Conservation (phyloP, 2,329 filamentous ascomycete species). For the Arthrobotrys sinensis region DNA sequence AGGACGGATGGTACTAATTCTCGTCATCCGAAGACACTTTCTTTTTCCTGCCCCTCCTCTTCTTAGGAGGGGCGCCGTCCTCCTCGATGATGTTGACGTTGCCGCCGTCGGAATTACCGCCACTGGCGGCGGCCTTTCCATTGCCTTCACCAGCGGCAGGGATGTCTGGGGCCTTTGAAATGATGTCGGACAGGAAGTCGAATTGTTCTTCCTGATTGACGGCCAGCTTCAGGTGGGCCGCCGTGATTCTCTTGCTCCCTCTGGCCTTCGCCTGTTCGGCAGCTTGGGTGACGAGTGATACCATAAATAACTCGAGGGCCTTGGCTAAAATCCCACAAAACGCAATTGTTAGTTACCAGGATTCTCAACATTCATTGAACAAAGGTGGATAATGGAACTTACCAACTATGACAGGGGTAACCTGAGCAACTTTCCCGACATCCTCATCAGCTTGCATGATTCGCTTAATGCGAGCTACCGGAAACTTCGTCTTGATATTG, state of each 20-base stretch:
- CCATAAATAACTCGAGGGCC: conserved; percentile 98
- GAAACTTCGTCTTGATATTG: conserved; percentile 93
- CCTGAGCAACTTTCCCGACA: conserved; percentile 97
- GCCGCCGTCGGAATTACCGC: conserved; percentile 11
- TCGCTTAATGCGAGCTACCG: conserved; percentile 95
- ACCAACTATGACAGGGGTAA: conserved; percentile 93
- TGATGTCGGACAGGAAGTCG: conserved; percentile 93
- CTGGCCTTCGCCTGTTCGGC: conserved; percentile 86
- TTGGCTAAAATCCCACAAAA: conserved; percentile 75
- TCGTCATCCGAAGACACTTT: conserved; percentile 57
- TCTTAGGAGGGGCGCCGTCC: conserved; percentile 57
- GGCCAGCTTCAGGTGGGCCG: conserved; percentile 90
- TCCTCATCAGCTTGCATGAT: conserved; percentile 99
- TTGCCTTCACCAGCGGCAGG: conserved; percentile 49
- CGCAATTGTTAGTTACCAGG: conserved; percentile 60
- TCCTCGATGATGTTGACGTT: conserved; percentile 59
- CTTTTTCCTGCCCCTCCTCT: conserved; percentile 57
- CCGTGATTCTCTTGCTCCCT: conserved; percentile 89
- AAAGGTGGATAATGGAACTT: conserved; percentile 66
- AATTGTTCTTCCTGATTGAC: conserved; percentile 91
- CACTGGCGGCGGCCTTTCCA: conserved; percentile 29
- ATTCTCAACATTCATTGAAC: not conserved
- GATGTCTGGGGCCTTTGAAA: conserved; percentile 82
- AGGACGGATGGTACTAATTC: conserved; percentile 36
- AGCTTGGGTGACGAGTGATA: conserved; percentile 89